phyloP scores from a whole-genome alignment of 2,329 filamentous ascomycete species.

The Bipolaris oryzae region DNA sequence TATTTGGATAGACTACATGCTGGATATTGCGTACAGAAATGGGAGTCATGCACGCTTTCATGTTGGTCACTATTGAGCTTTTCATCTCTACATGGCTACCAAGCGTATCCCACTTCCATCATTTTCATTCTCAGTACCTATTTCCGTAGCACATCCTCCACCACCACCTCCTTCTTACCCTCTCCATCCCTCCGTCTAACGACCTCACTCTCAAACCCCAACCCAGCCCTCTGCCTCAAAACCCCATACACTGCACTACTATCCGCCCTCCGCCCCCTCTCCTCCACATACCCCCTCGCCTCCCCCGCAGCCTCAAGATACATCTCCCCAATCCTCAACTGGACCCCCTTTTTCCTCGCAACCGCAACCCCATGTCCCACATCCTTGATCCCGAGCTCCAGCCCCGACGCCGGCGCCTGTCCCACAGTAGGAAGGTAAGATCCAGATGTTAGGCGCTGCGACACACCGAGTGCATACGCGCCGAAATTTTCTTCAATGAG shows the following conservation, averaged over 20 bases:
- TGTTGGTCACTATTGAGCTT: too few species aligned
- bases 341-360: constrained; percentile 50
- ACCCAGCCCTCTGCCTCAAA: constrained; percentile 51
- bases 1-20: constrained; percentile 5
- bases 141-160: not conserved
- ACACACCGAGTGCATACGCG: constrained; percentile 32
- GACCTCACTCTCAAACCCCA: constrained; percentile 53
- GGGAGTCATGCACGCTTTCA: not conserved
- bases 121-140: not conserved
- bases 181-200: constrained; percentile 33
- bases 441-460: constrained; percentile 34
- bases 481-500: constrained; percentile 49
- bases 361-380: constrained; percentile 57
- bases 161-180: not conserved
- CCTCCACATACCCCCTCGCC: constrained; percentile 50
- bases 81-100: too few species aligned
- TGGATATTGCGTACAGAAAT: not conserved
- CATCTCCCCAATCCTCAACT: constrained; percentile 52
- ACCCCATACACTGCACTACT: constrained; percentile 60
- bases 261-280: constrained; percentile 51
- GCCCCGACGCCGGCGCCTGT: constrained; percentile 54
- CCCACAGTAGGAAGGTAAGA: constrained; percentile 34
- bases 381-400: constrained; percentile 60
- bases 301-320: constrained; percentile 53
- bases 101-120: too few species aligned